Evolutionary conservation across 2,329 filamentous ascomycete genomes (phyloP), one percentile per base, ranked within the genome.

Genomic region (Hymenoscyphus occultus): DNA sequence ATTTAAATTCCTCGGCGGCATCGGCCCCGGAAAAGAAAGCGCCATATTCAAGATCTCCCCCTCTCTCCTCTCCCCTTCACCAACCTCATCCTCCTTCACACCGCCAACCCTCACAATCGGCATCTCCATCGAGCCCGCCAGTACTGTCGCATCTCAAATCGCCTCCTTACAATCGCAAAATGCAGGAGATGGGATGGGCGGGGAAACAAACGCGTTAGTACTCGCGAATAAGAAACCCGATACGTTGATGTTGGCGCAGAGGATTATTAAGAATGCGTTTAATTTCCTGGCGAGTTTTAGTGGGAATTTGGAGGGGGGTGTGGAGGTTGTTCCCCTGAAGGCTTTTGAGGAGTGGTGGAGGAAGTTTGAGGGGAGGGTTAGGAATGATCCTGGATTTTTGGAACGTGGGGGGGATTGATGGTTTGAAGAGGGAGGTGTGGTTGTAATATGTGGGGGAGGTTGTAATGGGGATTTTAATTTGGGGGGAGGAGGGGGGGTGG

Each of bases 321-420:
- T 90, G 57, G 94, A 98, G 76, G 90, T 96, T 13, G 91, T 99
- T 31, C 93, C 95, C n/a, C 79, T 99, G 69, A 95, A 91, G 79
- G 92, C 91, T 5, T 99, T 99, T 76, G 90, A 96, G 79, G 92
- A 96, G 65, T 99, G 96, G 95, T 99, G 96, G 95, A 85, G 83
- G 67, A 98, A 97, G 78, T 99, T 99, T 79, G 94, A 99, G 80
- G 86, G 86, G 67, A 89, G 88, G 74, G 85, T 99, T 48, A 89
- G 93, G 72, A 84, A 86, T 69, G 95, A 99, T 79, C 94, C 95
- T 0, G 86, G 86, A 6, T 99, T 99, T 76, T 80, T 99, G 71
- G 93, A 98, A 78, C 86, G 89, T 72, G 86, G 59, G 61, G 69
- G 63, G 13, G 70, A 73, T 66, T 71, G 67, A 1, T 73, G n/a